Base-by-base conservation (phyloP, 192 early-diverging fungal species). In the Coemansia sp. region DNA sequence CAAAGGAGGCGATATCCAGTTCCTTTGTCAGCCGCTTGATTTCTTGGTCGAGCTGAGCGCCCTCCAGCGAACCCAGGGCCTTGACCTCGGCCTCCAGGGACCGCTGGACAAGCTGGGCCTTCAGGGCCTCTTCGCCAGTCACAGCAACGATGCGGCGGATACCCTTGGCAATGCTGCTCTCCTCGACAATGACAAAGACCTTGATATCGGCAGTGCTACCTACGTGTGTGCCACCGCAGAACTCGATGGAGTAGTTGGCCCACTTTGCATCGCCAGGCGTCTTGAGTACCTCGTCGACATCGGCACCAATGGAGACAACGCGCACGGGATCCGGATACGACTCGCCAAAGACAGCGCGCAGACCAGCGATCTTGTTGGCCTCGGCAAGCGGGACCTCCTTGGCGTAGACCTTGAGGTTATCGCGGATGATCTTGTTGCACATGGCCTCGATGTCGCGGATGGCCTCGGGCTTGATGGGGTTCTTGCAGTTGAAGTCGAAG, bases 181-280 rank as follows among this genome's bases (percentile, higher is more conserved):
- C 97, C 83, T 98, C 97, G 44, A 94, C 71, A 57, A 97, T 85
- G 30, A 84, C 84, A 73, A 96, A 87, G 30, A 82, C 70, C 80
- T 93, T 95, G 60, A 98, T 93, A 45, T 96, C 94, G 8, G 87
- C 84, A 2, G 97, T 98, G 76, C 87, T 84, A 23, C 83, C 80
- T 27, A 97, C 95, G 62, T 98, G 97, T 11, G 96, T 98, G 66
- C 97, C 97, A 65, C 97, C 97, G 72, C 97, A 98, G 77, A 98
- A 94, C 82, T 98, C 97, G 57, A 98, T 87, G 37, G 91, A 94
- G 58, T 87, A 88, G 44, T 82, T 82, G 15, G 72, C 69, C 97
- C 97, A 99, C 57, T 87, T 84, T 30, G 82, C 80, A 64, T 94
- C 92, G 23, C 83, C 70, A 6, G 91, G 88, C 77, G 91, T 84